These are phyloP conservation scores for Adansonia grandidieri DNA, from an alignment of 441 rosid genomes.

Conservation along the genomic window DNA sequence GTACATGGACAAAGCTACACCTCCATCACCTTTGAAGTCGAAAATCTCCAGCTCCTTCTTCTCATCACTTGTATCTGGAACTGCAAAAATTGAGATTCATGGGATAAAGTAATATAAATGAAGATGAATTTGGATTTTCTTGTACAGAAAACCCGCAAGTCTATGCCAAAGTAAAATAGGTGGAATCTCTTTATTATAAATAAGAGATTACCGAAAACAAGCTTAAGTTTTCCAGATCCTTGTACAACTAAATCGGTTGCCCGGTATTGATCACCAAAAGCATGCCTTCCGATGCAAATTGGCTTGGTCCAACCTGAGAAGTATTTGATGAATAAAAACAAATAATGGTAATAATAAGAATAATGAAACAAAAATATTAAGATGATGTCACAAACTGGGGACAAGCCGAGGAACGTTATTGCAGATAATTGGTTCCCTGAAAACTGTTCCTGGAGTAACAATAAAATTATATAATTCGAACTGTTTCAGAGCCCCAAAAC, in stretches of 20 bases:
- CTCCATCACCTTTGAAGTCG: constrained; percentile 70
- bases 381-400: constrained; percentile 53
- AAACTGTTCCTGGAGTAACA: constrained; percentile 74
- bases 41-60: constrained; percentile 70
- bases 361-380: constrained; percentile 9
- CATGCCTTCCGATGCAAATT: constrained; percentile 97
- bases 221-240: constrained; percentile 77
- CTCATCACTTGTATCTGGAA: constrained; percentile 53
- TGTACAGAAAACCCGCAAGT: neutral
- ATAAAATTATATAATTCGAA: neutral
- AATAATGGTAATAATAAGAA: neutral
- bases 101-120: constrained; percentile 7
- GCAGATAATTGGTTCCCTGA: constrained; percentile 92
- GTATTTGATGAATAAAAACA: neutral
- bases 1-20: constrained; percentile 84
- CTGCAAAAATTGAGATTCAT: constrained; percentile 41
- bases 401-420: constrained; percentile 80
- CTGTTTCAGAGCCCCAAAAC: neutral
- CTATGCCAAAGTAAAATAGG: neutral
- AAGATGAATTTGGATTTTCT: neutral
- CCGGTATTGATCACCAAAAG: constrained; percentile 91
- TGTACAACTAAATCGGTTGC: constrained; percentile 75
- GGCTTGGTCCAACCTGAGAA: constrained; percentile 90
- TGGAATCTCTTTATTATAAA: neutral
- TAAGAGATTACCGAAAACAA: constrained; percentile 64